Evolutionary conservation across 2,329 filamentous ascomycete genomes (phyloP).

Genomic region (Rhytidhysteron rufulum): DNA sequence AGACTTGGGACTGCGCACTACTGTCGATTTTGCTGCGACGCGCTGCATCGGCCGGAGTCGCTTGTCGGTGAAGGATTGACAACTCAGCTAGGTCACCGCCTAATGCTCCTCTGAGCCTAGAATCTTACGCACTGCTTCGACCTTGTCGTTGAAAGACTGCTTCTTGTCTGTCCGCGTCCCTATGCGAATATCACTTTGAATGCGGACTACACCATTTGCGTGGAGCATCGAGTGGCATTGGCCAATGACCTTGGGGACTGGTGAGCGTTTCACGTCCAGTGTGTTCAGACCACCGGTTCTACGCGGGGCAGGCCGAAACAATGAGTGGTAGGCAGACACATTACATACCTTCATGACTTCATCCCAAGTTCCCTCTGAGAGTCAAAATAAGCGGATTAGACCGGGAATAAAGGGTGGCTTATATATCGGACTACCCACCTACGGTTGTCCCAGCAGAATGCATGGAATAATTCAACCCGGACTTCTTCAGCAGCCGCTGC

Average conservation of each 20-base stretch:
- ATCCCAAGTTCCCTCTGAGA: slow-evolving; percentile 82
- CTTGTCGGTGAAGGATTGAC: too few species aligned
- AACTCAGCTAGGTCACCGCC: too few species aligned
- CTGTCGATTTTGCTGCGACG: too few species aligned
- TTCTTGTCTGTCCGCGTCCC: slow-evolving; percentile 84
- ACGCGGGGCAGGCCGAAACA: neutral
- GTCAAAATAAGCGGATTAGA: too few species aligned
- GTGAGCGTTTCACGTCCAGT: too few species aligned
- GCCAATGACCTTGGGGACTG: slow-evolving; percentile 32
- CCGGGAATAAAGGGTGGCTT: neutral
- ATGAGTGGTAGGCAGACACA: neutral
- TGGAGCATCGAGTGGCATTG: slow-evolving; percentile 39
- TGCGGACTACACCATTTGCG: slow-evolving; percentile 48
- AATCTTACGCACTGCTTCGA: slow-evolving; percentile 56
- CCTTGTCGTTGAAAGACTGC: slow-evolving; percentile 78
- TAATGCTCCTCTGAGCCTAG: slow-evolving; percentile 40
- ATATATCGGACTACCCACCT: slow-evolving; percentile 54
- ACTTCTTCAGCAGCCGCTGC: slow-evolving; percentile 76
- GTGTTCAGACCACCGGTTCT: too few species aligned
- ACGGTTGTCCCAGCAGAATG: slow-evolving; percentile 92
- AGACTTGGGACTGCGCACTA: too few species aligned
- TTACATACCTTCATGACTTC: slow-evolving; percentile 61
- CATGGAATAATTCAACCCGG: slow-evolving; percentile 80
- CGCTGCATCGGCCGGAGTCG: too few species aligned
- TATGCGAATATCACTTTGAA: slow-evolving; percentile 85